Base-by-base conservation (phyloP, 208 protist genomes). In the Phytomonas sp. region DNA sequence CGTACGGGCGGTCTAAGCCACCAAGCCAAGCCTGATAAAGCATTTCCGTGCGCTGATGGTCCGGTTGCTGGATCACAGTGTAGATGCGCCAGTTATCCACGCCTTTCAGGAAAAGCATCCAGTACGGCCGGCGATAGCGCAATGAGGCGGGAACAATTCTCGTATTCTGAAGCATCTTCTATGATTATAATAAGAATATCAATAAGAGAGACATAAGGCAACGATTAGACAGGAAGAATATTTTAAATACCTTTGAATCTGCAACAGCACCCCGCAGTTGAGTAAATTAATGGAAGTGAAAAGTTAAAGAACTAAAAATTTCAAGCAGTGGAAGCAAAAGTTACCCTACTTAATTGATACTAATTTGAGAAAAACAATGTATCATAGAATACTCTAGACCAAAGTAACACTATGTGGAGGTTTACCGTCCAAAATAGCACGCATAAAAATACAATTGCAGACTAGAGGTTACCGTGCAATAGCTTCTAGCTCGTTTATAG, bases 21-120 rank as follows among this genome's bases (percentile, higher is more conserved):
- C 91, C 91, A 0, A 96, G 86, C 89, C 91, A 96, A 30, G 91
- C 87, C 84, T 96, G 91, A 72, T 96, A 96, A 60, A 95, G 75
- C 91, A 96, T 96, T 77, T 96, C 91, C 26, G 88, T 96, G 53
- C 91, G 88, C 72, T 96, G 88, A 71, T 95, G 88, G 53, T 94
- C 91, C 2, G 91, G 87, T 79, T 96, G 87, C 74, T 95, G 87
- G 40, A 94, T 94, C 60, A 94, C 88, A 4, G 91, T 96, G 80
- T 96, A 96, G 53, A 96, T 94, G 69, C 84, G 85, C 89, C 91
- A 96, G 77, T 96, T 94, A 72, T 96, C 89, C n/a, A 84, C 85
- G 61, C 80, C 81, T 33, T 95, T 92, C 4, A 96, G 81, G 71
- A 94, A 94, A 13, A 97, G 84, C 92, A 97, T 97, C 71, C 81